Evolutionary conservation across 176 grass and related monocot genomes (phyloP), one percentile per base, ranked within the genome.

Genomic region (Hordeum marinum): DNA sequence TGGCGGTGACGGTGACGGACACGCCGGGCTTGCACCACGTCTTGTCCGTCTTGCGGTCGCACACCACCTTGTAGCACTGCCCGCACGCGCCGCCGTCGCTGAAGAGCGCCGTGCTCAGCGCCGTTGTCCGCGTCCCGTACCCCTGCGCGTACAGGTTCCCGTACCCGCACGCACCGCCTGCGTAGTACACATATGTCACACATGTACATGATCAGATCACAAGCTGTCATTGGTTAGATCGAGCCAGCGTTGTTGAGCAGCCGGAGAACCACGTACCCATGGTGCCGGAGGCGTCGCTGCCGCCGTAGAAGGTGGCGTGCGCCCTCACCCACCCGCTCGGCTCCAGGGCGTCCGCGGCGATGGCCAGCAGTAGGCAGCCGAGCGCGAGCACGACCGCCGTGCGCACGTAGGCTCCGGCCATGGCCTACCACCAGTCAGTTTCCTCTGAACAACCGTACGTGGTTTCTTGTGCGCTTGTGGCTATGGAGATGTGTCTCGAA

Each of bases 81-180:
- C 94, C 94, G 80, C 94, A 96, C 2, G 88, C 2, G 4, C 36
- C 78, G 25, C 94, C 94, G 66, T 54, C 59, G 79, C 5, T 12
- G 91, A 97, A 97, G 3, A 97, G 83, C 23, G 82, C 85, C 45
- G 94, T 94, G 94, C 94, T 97, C 23, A 97, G 85, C 77, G 94
- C 94, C 84, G 94, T 13, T 37, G 88, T 93, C 12, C 87, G 31
- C 63, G 81, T 83, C 3, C 90, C 90, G 83, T 92, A 92, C 0
- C 90, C 90, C 39, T 78, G 80, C 67, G 79, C 77, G 79, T 76
- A 92, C 79, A 92, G 76, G 83, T 92, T 83, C 25, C 90, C 87
- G 72, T 92, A 89, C 43, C 90, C 90, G 77, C 90, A 92, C 77
- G 90, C 87, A 5, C 90, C 90, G 0, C 90, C 89, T 91, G 74